phyloP scores from a whole-genome alignment of 106 monocot genomes.

The Dioscorea alata region DNA sequence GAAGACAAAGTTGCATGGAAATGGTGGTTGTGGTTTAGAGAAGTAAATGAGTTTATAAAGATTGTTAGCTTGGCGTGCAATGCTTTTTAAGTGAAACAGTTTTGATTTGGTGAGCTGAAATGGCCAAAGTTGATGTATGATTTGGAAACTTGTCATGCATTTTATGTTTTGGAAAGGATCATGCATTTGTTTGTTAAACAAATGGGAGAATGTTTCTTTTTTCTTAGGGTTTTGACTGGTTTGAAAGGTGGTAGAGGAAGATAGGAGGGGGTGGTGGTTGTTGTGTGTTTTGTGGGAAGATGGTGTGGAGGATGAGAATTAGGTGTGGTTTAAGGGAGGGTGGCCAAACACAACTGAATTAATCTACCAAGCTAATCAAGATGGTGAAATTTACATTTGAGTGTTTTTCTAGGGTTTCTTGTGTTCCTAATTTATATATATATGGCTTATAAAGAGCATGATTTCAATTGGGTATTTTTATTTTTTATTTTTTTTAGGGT shows the following conservation, averaged over 20 bases:
- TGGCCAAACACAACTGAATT: constrained; percentile 46
- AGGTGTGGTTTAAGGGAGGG: constrained; percentile 16
- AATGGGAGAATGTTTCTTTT: background rate
- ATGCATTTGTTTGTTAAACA: background rate
- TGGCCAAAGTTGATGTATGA: background rate
- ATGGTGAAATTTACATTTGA: too few species aligned
- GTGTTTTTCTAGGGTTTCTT: too few species aligned
- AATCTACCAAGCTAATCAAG: too few species aligned
- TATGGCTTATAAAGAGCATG: too few species aligned
- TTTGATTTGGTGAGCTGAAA: constrained; percentile 73
- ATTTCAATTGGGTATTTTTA: too few species aligned
- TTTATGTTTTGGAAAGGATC: background rate
- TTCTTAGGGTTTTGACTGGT: background rate
- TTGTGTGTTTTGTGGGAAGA: background rate
- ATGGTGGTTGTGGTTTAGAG: background rate
- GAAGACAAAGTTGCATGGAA: background rate
- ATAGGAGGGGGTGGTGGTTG: background rate
- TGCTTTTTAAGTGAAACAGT: background rate
- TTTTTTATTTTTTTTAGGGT: too few species aligned
- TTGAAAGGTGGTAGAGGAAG: background rate
- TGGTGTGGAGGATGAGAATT: constrained; percentile 13
- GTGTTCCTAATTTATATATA: too few species aligned
- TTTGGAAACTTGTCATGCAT: background rate
- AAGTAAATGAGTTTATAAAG: background rate
- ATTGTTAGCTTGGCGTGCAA: background rate